Evolutionary conservation across 441 rosid species (phyloP), one percentile per base, ranked within the genome.

Genomic region (Mallotus repandus): DNA sequence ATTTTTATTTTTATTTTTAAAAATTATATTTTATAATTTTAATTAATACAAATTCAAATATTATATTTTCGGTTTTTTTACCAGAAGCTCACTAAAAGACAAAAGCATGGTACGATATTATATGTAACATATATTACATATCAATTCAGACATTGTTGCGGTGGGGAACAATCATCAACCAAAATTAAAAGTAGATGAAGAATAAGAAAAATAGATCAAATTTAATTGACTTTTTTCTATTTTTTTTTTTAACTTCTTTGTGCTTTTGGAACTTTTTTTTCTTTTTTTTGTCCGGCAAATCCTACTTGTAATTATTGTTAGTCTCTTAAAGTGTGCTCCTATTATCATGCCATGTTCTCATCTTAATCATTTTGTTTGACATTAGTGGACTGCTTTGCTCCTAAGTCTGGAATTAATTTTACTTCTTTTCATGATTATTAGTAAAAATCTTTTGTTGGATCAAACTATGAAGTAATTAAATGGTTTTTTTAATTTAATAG

Each of bases 281-380:
- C 29, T 25, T 35, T 35, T 58, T 10, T 22, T 14, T 19, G 73
- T 70, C 73, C 55, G 72, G 50, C 19, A 71, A 71, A 48, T 49
- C 58, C 56, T 72, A 48, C 21, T 15, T 35, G 71, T 54, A 73
- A 77, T 73, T 49, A 73, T 73, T 41, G 66, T 71, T 58, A 63
- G 80, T 78, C 68, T 52, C 72, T 18, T 22, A 64, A 78, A 70
- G 72, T 45, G 67, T 25, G 53, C 32, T 57, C 68, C 72, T 13
- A 58, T 65, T 41, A 74, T 74, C 69, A 74, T 48, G 57, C 16
- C 62, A 48, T 69, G 21, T 78, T 74, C 25, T 63, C 70, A 57
- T 78, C 50, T 50, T 64, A 7, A 73, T 57, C 63, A 56, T 68
- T 62, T 63, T 14, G 18, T 48, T 62, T 72, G 29, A 68, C 63